A percentile compares a stretch with the other conserved stretches of the same genome.
These are phyloP conservation scores for Barnettozyma sucrosica DNA, from an alignment of 805 yeast species.

Conservation along the genomic window DNA sequence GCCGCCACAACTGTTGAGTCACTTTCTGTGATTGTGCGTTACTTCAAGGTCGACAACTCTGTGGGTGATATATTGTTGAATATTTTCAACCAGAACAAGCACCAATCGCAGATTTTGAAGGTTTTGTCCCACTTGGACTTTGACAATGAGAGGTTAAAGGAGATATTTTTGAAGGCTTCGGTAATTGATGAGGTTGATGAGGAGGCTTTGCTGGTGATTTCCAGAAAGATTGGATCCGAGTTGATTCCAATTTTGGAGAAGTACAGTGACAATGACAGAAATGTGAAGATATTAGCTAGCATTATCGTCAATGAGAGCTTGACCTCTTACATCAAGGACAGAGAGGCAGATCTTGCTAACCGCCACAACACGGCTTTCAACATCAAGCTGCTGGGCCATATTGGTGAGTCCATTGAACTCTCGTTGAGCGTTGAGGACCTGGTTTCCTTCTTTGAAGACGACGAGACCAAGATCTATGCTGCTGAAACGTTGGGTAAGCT, in stretches of 20 bases:
- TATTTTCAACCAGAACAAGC: slow-evolving; percentile 14
- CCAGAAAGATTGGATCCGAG: slow-evolving; percentile 23
- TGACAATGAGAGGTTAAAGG: slow-evolving; percentile 14
- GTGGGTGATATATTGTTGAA: slow-evolving; percentile 17
- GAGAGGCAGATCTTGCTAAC: slow-evolving; percentile 18
- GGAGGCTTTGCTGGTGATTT: slow-evolving; percentile 20
- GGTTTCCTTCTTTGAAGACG: slow-evolving; percentile 30
- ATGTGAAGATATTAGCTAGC: slow-evolving; percentile 22
- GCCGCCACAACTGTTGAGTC: slow-evolving; percentile 20
- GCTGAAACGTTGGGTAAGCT: slow-evolving; percentile 50
- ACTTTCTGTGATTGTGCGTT: slow-evolving; percentile 16
- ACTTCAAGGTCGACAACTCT: slow-evolving; percentile 16
- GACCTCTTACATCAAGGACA: slow-evolving; percentile 16
- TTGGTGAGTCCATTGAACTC: slow-evolving; percentile 34
- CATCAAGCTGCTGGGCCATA: slow-evolving; percentile 43
- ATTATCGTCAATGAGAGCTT: slow-evolving; percentile 22
- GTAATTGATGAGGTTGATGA: slow-evolving; percentile 24
- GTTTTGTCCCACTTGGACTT: slow-evolving; percentile 20
- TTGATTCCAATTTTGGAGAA: slow-evolving; percentile 23
- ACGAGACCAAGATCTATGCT: slow-evolving; percentile 38
- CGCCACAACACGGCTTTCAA: slow-evolving; percentile 28
- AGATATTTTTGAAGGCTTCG: slow-evolving; percentile 20
- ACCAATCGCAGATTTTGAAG: slow-evolving; percentile 21
- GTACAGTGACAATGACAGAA: slow-evolving; percentile 14
- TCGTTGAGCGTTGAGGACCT: slow-evolving; percentile 33